phyloP scores from a whole-genome alignment of 768 basidiomycete genomes.

The Neoboletus subvelutipes region DNA sequence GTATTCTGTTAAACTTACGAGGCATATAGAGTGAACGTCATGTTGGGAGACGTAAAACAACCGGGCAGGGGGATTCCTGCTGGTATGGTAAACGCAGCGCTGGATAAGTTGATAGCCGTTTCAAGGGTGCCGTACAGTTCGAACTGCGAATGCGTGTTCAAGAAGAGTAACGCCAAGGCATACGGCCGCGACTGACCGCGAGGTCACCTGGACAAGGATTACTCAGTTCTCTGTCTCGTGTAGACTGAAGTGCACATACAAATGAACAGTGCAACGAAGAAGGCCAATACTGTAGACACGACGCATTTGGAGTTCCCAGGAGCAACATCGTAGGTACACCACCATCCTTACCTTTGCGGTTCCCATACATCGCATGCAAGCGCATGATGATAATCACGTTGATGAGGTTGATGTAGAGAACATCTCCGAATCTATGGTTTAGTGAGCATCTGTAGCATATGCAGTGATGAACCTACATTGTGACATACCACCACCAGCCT shows the following conservation, averaged over 20 bases:
- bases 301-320: not conserved
- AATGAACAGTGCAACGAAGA: not conserved
- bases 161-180: not conserved
- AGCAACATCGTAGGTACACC: not conserved
- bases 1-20: too few relatives aligned
- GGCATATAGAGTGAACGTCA: not conserved
- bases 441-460: not conserved
- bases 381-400: constrained; percentile 1
- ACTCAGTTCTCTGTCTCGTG: not conserved
- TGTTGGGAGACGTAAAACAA: not conserved
- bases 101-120: not conserved
- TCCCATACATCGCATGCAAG: too few relatives aligned
- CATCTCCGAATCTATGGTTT: not conserved
- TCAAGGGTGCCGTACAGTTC: not conserved
- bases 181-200: not conserved
- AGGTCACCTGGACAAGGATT: not conserved
- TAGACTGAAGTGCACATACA: not conserved
- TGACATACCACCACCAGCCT: not conserved
- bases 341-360: too few relatives aligned
- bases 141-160: not conserved
- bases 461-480: not conserved
- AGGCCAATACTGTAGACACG: not conserved
- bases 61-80: not conserved
- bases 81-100: not conserved
- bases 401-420: not conserved